Evolutionary conservation across 1,284 basidiomycete species (phyloP), one percentile per base, ranked within the genome.

Genomic region (Moesziomyces antarcticus): DNA sequence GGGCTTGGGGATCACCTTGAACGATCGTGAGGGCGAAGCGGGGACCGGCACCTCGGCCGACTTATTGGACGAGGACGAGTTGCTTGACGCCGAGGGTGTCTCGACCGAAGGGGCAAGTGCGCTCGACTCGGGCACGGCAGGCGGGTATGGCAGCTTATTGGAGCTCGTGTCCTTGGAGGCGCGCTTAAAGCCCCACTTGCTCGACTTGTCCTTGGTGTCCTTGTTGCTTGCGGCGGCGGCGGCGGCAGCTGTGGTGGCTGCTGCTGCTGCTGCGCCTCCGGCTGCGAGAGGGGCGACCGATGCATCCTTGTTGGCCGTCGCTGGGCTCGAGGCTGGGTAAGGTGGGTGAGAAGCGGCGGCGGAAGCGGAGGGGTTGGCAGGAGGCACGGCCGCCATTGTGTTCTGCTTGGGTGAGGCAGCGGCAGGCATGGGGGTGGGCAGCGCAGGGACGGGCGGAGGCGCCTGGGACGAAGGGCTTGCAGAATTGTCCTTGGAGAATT

Each of bases 1-100:
- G 22, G 57, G 54, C 56, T 73, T 73, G 16, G 65, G 71, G 44
- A 73, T 65, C 58, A 73, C 71, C 48, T 73, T 73, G 71, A 73
- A 73, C 18, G 66, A 65, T 16, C 62, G 62, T 10, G 71, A 49
- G 33, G 66, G 66, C 43, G 66, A 73, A 40, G 63, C 58, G 18
- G 66, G 51, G 5, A 37, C 25, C 10, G 66, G 48, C 8, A 43
- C 25, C 4, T 59, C 51, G 16, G 51, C 41, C 14, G 61, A 55
- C 22, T 25, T 41, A 25, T 53, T 64, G 24, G 55, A 50, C 13
- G 48, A 46, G 16, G 69, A 63, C 40, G 71, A 48, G 10, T 50
- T 46, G 16, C 55, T 33, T 14, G 50, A 41, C 18, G 71, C 35
- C 11, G 49, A 41, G 3, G 70, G 22, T 20, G 44, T 46, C 14